These are phyloP conservation scores for Grosmannia penicillata DNA, from an alignment of 2,329 filamentous ascomycete species.

Conservation along the genomic window DNA sequence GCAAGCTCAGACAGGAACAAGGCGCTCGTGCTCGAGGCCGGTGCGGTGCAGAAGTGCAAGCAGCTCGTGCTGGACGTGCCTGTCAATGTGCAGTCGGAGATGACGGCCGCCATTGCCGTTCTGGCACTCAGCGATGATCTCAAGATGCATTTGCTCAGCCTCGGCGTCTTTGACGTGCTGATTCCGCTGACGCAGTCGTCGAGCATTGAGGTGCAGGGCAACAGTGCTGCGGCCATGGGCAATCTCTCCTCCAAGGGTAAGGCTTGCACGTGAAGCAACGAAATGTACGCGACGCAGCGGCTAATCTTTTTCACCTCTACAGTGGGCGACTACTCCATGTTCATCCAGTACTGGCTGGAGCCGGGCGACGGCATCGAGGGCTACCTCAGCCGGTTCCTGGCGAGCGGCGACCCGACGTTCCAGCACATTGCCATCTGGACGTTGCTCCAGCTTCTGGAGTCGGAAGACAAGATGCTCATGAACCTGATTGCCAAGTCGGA, in stretches of 20 bases:
- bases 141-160: constrained; percentile 76
- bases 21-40: constrained; percentile 88
- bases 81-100: constrained; percentile 90
- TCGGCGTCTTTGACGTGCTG: constrained; percentile 91
- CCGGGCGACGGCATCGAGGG: constrained; percentile 91
- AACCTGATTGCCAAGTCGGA: constrained; percentile 78
- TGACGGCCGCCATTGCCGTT: constrained; percentile 98
- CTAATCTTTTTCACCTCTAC: neutral
- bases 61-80: constrained; percentile 88
- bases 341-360: constrained; percentile 85
- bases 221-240: constrained; percentile 88
- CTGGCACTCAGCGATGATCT: constrained; percentile 90
- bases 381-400: constrained; percentile 83
- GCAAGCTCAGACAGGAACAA: constrained; percentile 97
- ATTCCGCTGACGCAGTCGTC: constrained; percentile 91
- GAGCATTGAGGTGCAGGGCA: constrained; percentile 95
- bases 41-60: constrained; percentile 97
- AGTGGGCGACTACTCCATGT: constrained; percentile 96
- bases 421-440: constrained; percentile 99
- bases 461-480: constrained; percentile 81
- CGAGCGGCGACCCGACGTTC: constrained; percentile 90
- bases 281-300: too few relatives aligned
- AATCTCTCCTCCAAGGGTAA: constrained; percentile 94
- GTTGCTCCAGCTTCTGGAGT: constrained; percentile 84
- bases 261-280: constrained; percentile 12